Evolutionary conservation across 2,329 filamentous ascomycete species (phyloP).

Genomic region (Iodosphaeria phyllophila): DNA sequence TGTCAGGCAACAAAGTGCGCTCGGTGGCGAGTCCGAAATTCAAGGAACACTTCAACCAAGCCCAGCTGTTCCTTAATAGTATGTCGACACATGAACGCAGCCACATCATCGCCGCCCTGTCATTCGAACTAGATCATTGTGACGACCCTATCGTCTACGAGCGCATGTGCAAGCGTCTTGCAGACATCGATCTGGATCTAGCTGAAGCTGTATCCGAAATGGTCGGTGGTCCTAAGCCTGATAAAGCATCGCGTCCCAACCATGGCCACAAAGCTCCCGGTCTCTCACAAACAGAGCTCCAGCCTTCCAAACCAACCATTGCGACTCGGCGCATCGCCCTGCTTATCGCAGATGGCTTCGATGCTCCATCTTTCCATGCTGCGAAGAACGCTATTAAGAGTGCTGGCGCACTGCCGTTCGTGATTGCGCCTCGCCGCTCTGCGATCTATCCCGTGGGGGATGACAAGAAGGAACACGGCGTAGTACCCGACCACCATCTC

Average conservation of each 20-base stretch:
- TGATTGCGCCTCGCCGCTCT: slow-evolving; percentile 51
- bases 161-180: slow-evolving; percentile 45
- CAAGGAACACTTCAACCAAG: slow-evolving; percentile 58
- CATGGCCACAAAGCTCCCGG: slow-evolving; percentile 48
- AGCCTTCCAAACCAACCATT: slow-evolving; percentile 45
- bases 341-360: slow-evolving; percentile 62
- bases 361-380: slow-evolving; percentile 42
- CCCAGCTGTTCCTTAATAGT: slow-evolving; percentile 71
- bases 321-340: slow-evolving; percentile 55
- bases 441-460: slow-evolving; percentile 44
- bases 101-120: slow-evolving; percentile 40
- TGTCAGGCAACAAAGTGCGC: slow-evolving; percentile 52
- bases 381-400: slow-evolving; percentile 44
- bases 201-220: slow-evolving; percentile 50
- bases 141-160: slow-evolving; percentile 63
- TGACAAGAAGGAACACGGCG: slow-evolving; percentile 31
- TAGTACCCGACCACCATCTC: slow-evolving; percentile 58
- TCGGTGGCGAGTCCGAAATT: slow-evolving; percentile 57
- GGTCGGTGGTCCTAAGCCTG: slow-evolving; percentile 44
- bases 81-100: slow-evolving; percentile 45
- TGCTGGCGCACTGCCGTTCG: slow-evolving; percentile 47
- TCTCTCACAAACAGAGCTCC: slow-evolving; percentile 51
- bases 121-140: slow-evolving; percentile 65
- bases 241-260: slow-evolving; percentile 33
- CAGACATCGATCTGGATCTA: slow-evolving; percentile 53